Evolutionary conservation across 345 rosid genomes (phyloP).

Genomic region (Lepidium sativum): DNA sequence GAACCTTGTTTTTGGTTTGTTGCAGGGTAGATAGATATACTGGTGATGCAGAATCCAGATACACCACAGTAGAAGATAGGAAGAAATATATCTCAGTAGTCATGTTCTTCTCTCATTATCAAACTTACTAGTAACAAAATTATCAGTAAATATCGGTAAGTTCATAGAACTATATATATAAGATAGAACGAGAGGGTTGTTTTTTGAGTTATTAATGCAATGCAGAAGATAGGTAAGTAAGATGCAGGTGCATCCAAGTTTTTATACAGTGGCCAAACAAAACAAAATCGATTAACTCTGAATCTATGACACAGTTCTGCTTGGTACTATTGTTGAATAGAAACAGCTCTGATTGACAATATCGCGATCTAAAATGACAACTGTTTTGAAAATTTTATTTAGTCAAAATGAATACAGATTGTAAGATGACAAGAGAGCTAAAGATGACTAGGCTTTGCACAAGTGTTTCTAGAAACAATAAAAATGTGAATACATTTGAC

Average conservation of each 20-base stretch:
- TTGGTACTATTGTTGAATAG: neutral
- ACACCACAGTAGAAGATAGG: slow-evolving; percentile 12
- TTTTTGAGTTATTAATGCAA: slow-evolving; percentile 13
- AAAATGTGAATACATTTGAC: no score
- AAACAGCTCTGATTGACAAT: neutral
- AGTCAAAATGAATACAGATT: no score
- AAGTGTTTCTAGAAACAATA: no score
- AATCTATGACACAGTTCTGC: neutral
- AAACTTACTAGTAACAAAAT: slow-evolving; percentile 6
- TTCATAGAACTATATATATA: neutral
- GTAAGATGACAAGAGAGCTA: no score
- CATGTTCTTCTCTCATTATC: slow-evolving; percentile 22
- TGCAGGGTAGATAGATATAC: slow-evolving; percentile 34
- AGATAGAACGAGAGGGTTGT: neutral
- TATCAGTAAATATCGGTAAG: slow-evolving; percentile 17
- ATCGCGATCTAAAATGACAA: no score
- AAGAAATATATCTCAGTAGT: slow-evolving; percentile 18
- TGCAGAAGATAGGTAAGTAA: slow-evolving; percentile 1
- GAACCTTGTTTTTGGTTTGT: slow-evolving; percentile 23
- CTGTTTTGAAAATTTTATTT: no score
- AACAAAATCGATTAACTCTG: neutral
- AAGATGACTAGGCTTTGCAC: no score
- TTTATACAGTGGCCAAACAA: neutral
- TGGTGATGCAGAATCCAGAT: slow-evolving; percentile 9
- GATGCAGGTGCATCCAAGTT: neutral